Base-by-base conservation (phyloP, 2,329 filamentous ascomycete genomes). In the Colletotrichum eremochloae region DNA sequence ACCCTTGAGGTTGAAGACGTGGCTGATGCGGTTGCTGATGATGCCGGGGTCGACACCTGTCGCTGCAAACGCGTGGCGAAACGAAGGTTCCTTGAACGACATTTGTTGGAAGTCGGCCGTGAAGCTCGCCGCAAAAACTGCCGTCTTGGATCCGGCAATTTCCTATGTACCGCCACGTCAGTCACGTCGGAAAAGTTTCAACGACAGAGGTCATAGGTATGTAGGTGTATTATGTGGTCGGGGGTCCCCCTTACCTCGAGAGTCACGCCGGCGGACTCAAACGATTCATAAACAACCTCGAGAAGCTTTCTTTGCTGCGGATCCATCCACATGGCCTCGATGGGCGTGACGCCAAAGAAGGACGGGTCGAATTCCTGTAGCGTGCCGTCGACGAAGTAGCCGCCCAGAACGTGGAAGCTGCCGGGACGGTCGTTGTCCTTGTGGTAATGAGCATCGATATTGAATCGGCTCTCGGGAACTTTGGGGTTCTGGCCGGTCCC, bases 231-330 rank as follows among this genome's bases (percentile, higher is more conserved):
- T n/a, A 44, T 44, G 15, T 44, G 42, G 1, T 44, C 42, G 5
- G 15, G 42, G 8, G n/a, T 44, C 42, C 42, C 42, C 20, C 42
- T 44, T 2, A 75, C 48, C 1, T 80, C 75, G n/a, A 82, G 68
- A 1, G 78, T 74, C 0, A 82, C 52, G 18, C 83, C 83, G 1
- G 80, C 81, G 3, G 76, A 76, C 53, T 81, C 82, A 3, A 89
- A 74, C 0, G 82, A 80, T 65, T 86, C 83, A 62, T 82, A 84
- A n/a, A 78, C 78, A 0, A 82, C 80, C 63, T 86, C 82, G 5
- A 84, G 78, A 20, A 83, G 75, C 69, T 80, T 78, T 1, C 83
- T 77, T 70, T 84, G 82, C 72, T 85, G 83, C 0, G 84, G 84
- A 60, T 86, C 55, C 75, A 85, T 80, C 46, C 76, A 77, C 63